phyloP scores from a whole-genome alignment of 306 rosid genomes.

The Inga laurina region DNA sequence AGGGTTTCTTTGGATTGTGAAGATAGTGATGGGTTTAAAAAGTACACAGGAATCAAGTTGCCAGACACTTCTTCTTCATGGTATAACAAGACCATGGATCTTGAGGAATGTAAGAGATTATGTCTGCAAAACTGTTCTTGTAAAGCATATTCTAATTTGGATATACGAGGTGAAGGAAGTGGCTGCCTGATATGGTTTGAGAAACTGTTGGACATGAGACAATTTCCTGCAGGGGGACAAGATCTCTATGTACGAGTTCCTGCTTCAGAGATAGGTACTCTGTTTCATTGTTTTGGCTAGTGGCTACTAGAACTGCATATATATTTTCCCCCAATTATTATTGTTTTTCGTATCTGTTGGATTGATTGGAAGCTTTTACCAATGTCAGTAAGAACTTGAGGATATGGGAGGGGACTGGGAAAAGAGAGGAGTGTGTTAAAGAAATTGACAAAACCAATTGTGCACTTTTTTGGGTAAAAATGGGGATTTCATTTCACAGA shows the following conservation, averaged over 20 bases:
- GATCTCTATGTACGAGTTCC: constrained; percentile 31
- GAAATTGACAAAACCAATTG: no score
- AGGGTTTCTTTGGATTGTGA: background rate
- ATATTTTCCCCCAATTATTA: no score
- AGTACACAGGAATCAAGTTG: background rate
- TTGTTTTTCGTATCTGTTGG: no score
- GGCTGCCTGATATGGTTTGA: constrained; percentile 29
- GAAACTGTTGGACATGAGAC: constrained; percentile 3
- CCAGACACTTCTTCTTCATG: constrained; percentile 38
- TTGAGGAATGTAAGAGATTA: constrained; percentile 14
- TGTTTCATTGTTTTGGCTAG: background rate
- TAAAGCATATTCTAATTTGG: constrained; percentile 12
- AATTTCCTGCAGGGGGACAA: constrained; percentile 12
- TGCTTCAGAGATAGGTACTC: constrained; percentile 36
- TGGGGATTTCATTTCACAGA: no score
- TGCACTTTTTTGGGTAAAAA: no score
- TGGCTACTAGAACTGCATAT: no score
- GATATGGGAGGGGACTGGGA: background rate
- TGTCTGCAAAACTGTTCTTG: constrained; percentile 31
- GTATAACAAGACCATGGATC: constrained; percentile 3
- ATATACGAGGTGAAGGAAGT: constrained; percentile 10
- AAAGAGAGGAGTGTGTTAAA: background rate
- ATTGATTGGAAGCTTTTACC: no score
- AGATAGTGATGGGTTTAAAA: constrained; percentile 11
- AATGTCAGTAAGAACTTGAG: background rate